Conservation (phyloP, 169 alveolate species). For the Cryptosporidium sp. region DNA sequence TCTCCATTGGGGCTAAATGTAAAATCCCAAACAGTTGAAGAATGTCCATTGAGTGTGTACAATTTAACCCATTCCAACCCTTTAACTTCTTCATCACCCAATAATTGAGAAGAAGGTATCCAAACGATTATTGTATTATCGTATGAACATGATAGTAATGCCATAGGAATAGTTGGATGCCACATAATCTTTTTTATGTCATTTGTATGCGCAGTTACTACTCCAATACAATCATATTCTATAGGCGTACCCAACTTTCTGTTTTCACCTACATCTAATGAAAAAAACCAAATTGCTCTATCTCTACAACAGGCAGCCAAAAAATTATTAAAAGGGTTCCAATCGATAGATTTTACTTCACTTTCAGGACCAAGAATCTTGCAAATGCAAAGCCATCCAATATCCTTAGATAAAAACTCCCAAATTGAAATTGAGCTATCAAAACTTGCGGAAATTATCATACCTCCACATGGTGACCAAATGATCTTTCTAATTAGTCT, state of each 20-base stretch:
- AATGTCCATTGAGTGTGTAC: constrained; percentile 54
- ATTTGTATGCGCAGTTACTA: constrained; percentile 86
- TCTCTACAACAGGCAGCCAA: constrained; percentile 91
- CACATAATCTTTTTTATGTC: constrained; percentile 89
- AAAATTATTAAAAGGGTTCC: constrained; percentile 84
- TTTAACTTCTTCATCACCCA: not conserved
- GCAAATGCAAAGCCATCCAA: constrained; percentile 82
- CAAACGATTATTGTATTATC: constrained; percentile 83
- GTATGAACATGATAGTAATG: constrained; percentile 84
- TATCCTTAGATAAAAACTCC: constrained; percentile 79
- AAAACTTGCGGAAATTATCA: constrained; percentile 87
- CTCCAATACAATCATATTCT: constrained; percentile 85
- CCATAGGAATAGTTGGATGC: constrained; percentile 80
- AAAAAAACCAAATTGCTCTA: constrained; percentile 91
- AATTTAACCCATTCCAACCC: constrained; percentile 45
- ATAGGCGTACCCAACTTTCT: constrained; percentile 38
- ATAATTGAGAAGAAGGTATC: constrained; percentile 40
- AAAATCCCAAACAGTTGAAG: constrained; percentile 74
- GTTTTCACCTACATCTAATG: constrained; percentile 78
- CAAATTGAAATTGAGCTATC: constrained; percentile 88
- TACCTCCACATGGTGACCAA: constrained; percentile 87
- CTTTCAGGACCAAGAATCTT: constrained; percentile 87
- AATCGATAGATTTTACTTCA: constrained; percentile 89
- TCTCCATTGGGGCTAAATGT: constrained; percentile 45
- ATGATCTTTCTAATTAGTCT: constrained; percentile 85